These are phyloP conservation scores for Jamesozyma hellenica DNA, from an alignment of 805 yeast genomes.

Conservation along the genomic window DNA sequence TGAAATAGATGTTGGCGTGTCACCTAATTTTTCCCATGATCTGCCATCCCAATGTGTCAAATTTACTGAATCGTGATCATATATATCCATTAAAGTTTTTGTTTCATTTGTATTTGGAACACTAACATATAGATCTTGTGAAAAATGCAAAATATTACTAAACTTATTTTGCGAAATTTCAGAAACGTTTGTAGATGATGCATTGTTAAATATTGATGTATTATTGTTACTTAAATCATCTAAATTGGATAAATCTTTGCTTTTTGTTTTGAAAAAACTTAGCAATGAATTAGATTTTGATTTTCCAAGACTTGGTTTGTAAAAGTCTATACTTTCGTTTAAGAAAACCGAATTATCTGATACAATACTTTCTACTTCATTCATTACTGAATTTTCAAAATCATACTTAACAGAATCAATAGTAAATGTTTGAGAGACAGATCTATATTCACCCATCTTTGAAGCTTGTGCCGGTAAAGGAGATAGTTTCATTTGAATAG, in stretches of 20 bases:
- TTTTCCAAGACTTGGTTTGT: slow-evolving; percentile 14
- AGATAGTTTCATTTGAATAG: slow-evolving; percentile 15
- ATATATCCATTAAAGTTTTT: slow-evolving; percentile 3
- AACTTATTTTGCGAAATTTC: background rate
- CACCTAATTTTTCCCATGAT: slow-evolving; percentile 16
- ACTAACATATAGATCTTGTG: background rate
- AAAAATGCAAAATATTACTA: background rate
- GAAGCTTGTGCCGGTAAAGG: slow-evolving; percentile 5
- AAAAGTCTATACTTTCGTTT: slow-evolving; percentile 13
- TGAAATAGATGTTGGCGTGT: slow-evolving; percentile 4
- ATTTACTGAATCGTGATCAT: slow-evolving; percentile 11
- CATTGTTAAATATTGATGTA: slow-evolving; percentile 1
- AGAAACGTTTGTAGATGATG: background rate
- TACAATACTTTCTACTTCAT: slow-evolving; percentile 13
- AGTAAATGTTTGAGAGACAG: slow-evolving; percentile 13
- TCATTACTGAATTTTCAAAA: background rate
- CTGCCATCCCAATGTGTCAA: slow-evolving; percentile 20
- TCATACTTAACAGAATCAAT: slow-evolving; percentile 2
- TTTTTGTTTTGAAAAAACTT: slow-evolving; percentile 18
- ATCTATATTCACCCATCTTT: slow-evolving; percentile 4
- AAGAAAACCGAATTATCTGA: slow-evolving; percentile 9
- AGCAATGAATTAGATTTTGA: slow-evolving; percentile 21
- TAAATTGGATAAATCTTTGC: slow-evolving; percentile 10
- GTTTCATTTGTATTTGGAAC: background rate
- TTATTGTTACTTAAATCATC: slow-evolving; percentile 6